Base-by-base conservation (phyloP, 768 basidiomycete species). In the Naganishia kalamii region DNA sequence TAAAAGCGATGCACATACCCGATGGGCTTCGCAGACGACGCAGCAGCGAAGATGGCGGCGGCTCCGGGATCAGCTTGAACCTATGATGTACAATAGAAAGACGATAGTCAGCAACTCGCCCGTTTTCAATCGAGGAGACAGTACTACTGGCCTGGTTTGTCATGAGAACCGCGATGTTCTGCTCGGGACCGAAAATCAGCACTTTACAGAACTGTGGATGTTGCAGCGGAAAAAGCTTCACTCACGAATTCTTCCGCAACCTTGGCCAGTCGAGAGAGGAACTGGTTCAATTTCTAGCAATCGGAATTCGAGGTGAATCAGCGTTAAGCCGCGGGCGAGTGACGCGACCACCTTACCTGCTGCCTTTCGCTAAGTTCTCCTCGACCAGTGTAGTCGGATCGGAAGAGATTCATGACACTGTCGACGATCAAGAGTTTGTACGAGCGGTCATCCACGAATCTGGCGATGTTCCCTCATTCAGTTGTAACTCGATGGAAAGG, bases 321-420 rank as follows among this genome's bases (percentile, higher is more conserved):
- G 51, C 69, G 43, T n/a, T 11, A 66, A 54, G 30, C 19, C 17
- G 33, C 30, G 15, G 40, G 65, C 43, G 27, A 54, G 27, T 27
- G 51, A 10, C 71, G 37, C 54, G 19, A 13, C 7, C 48, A 88
- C 81, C 92, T 92, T 33, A 75, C 75, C 75, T 97, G 93, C 74
- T 93, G 92, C 59, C 92, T 83, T 80, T 93, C 92, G 70, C 91
- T 92, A 43, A 96, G 79, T 76, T 96, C 94, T 32, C 93, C 94
- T 81, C 93, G 82, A 23, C 93, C 93, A 3, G 89, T 90, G 76
- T 82, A 98, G 78, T 98, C 93, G 54, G 77, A 75, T 21, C 47
- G 85, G 77, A 98, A 98, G 6, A 94, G 83, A 30, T 93, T 94
- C 90, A 98, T 94, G 67, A 97, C 93, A 71, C 90, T 92, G 75